These are phyloP conservation scores for Paraphaeosphaeria sporulosa DNA, from an alignment of 2,329 filamentous ascomycete genomes.

Conservation along the genomic window DNA sequence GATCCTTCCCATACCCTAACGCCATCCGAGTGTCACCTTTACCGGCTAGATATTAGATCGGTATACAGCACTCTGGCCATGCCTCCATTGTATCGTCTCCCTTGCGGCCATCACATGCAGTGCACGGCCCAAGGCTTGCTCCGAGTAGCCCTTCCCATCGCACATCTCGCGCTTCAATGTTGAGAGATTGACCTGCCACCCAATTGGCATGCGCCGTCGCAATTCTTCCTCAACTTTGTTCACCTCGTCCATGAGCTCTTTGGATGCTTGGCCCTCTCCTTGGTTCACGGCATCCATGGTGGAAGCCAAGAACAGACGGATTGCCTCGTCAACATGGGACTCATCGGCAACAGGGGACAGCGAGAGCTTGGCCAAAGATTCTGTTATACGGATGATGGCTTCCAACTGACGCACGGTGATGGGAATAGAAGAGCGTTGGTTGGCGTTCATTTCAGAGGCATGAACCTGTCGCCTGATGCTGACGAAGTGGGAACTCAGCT, in stretches of 20 bases:
- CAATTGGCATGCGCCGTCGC: slow-evolving; percentile 85
- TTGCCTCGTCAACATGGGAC: slow-evolving; percentile 94
- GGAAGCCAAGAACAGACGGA: slow-evolving; percentile 91
- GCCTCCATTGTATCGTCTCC: slow-evolving; percentile 84
- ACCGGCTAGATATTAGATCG: slow-evolving; percentile 68
- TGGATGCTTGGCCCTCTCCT: slow-evolving; percentile 77
- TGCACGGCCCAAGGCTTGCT: slow-evolving; percentile 83
- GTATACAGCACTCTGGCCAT: slow-evolving; percentile 78
- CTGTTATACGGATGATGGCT: slow-evolving; percentile 95
- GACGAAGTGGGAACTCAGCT: slow-evolving; percentile 96
- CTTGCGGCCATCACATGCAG: slow-evolving; percentile 85
- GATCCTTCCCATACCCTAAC: neutral
- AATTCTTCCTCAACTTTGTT: slow-evolving; percentile 88
- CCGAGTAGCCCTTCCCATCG: slow-evolving; percentile 87
- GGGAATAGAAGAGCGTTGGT: slow-evolving; percentile 89
- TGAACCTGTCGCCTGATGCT: slow-evolving; percentile 95
- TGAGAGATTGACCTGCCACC: slow-evolving; percentile 91
- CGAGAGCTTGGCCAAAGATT: slow-evolving; percentile 90
- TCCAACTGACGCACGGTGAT: slow-evolving; percentile 98
- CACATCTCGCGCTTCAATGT: slow-evolving; percentile 91
- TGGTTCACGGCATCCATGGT: slow-evolving; percentile 98
- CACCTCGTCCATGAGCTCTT: slow-evolving; percentile 91
- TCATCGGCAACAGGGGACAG: slow-evolving; percentile 88
- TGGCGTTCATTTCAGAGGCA: slow-evolving; percentile 86
- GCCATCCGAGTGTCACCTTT: neutral